Evolutionary conservation across 768 basidiomycete species (phyloP), one percentile per base, ranked within the genome.

Genomic region (Leucocoprinus birnbaumii): DNA sequence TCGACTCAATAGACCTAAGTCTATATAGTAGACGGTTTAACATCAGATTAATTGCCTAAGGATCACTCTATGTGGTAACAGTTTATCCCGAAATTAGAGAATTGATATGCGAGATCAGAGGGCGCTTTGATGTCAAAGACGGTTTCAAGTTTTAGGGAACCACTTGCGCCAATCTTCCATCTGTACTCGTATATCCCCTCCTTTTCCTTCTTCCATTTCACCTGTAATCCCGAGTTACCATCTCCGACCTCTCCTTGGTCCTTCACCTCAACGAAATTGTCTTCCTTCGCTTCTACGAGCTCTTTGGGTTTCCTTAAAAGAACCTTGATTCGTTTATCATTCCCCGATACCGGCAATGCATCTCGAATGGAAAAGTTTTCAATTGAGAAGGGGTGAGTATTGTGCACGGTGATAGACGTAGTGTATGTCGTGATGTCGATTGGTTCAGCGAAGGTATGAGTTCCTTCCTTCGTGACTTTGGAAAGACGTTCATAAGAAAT

Each of bases 161-260:
- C 46, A 11, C 48, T 25, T 3, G 46, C 53, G 19, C 37, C 46
- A 8, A 55, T 25, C 16, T 46, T 48, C 53, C 53, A 55, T n/a
- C 66, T 68, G 82, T 83, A 86, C 62, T 82, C 80, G 59, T 79
- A 79, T 53, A 71, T 71, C 1, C 84, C 53, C 11, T 55, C 53
- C 34, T 55, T 46, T 48, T 34, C 16, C 24, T 48, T 55, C 45
- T 37, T 18, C 53, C 53, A 55, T 37, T 40, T 48, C 35, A 75
- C 72, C 37, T 59, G 64, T 42, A 72, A 50, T 10, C 69, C 69
- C 44, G 68, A 58, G 11, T 11, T 31, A 31, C 31, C 11, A 31
- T 31, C 31, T 11, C 31, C 31, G 11, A 31, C 31, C 31, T 5
- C 31, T 11, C 11, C 31, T 5, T 5, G 11, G 11, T 31, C 31